Percentiles rank a stretch among this genome's conserved stretches.
These are phyloP conservation scores for Seiridium unicorne DNA, from an alignment of 2,329 filamentous ascomycete species.

Conservation along the genomic window DNA sequence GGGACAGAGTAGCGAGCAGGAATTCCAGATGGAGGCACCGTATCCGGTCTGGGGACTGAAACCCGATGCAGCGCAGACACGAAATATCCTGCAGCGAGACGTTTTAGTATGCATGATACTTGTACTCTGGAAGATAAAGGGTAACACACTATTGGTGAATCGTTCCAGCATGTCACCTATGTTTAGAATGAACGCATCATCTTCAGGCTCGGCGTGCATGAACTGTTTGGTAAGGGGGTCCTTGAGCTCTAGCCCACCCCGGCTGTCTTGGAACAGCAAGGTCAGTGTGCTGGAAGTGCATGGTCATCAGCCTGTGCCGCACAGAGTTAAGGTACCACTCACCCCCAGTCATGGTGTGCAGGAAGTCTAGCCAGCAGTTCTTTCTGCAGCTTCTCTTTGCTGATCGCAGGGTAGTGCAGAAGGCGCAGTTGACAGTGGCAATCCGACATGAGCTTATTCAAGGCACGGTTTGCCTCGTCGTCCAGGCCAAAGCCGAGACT, in stretches of 20 bases:
- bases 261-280: slow-evolving; percentile 51
- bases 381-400: slow-evolving; percentile 15
- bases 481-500: slow-evolving; percentile 12
- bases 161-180: slow-evolving; percentile 22
- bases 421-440: slow-evolving; percentile 17
- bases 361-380: slow-evolving; percentile 30
- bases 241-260: slow-evolving; percentile 50
- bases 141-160: slow-evolving; percentile 20
- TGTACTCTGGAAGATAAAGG: background rate
- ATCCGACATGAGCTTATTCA: slow-evolving; percentile 12
- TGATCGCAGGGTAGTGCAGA: slow-evolving; percentile 19
- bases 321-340: slow-evolving; percentile 10
- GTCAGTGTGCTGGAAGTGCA: slow-evolving; percentile 38
- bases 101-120: background rate
- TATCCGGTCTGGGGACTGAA: slow-evolving; percentile 15
- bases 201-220: slow-evolving; percentile 15
- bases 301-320: background rate
- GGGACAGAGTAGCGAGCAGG: slow-evolving; percentile 16
- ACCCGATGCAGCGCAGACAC: slow-evolving; percentile 20
- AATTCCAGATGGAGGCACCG: slow-evolving; percentile 13
- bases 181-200: slow-evolving; percentile 21
- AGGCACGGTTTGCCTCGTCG: background rate
- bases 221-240: slow-evolving; percentile 25
- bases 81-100: slow-evolving; percentile 18
- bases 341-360: slow-evolving; percentile 53